Base-by-base conservation (phyloP, 202 grass and related monocot genomes). In the Cymbopogon flexuosus region DNA sequence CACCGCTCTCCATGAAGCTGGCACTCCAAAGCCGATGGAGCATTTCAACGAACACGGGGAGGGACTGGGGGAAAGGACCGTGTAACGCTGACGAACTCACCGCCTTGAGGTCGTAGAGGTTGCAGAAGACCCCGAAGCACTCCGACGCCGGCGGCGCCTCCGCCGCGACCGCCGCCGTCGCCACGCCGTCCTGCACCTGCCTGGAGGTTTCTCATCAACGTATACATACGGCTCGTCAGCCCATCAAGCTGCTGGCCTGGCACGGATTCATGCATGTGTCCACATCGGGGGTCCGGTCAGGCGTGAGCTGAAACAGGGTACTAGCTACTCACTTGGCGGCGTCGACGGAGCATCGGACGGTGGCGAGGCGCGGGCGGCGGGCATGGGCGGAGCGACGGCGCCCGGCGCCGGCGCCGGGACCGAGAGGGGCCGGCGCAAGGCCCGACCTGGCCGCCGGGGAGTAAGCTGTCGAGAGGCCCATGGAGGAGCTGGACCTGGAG, bases 101-200 rank as follows among this genome's bases (percentile, higher is more conserved):
- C 88, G 78, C 86, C 81, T 84, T 84, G 62, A 98, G 92, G 45
- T 98, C 92, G 72, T 98, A 98, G 70, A 84, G 95, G 73, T 80
- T 93, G 86, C 92, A 93, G 76, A 98, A 98, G 63, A 98, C 88
- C 71, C 92, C 90, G 72, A 73, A 94, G 59, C 95, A 94, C 16
- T 94, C 95, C 67, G 10, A 74, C 51, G 57, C 58, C 19, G 72
- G n/a, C 29, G 36, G 70, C 36, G 68, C 85, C 12, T 86, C 40
- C 56, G 85, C 41, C 7, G 8, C 5, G 14, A 80, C 82, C 0
- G 86, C 63, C 2, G 88, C 46, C 8, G 70, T 63, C 1, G 90
- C 46, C 10, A 70, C 84, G 68, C 90, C 90, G 68, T 72, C 31
- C 62, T 67, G 62, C 18, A 51, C 62, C 76, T 79, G 76, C 76